Evolutionary conservation across 108 stramenopile species (phyloP).

Genomic region (Fragilaria crotonensis): DNA sequence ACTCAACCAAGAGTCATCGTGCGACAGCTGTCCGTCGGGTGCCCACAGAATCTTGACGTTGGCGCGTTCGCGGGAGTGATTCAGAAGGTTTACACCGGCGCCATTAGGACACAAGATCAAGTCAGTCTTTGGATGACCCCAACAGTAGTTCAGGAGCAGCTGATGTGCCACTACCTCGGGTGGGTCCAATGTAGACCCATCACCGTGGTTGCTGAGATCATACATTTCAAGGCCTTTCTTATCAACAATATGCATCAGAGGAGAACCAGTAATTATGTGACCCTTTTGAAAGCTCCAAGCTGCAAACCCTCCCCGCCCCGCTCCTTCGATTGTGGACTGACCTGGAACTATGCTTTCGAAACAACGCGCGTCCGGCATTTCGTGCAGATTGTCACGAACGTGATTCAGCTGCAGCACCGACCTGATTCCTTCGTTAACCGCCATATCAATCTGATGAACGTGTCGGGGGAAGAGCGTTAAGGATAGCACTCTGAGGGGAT

Average conservation of each 20-base stretch:
- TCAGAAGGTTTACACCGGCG: slow-evolving; percentile 44
- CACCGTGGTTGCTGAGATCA: not conserved
- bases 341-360: slow-evolving; percentile 56
- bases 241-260: slow-evolving; percentile 58
- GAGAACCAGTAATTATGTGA: slow-evolving; percentile 58
- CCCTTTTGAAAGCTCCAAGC: slow-evolving; percentile 60
- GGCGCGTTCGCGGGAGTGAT: slow-evolving; percentile 40
- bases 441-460: no score
- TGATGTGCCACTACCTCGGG: slow-evolving; percentile 29
- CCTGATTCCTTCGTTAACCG: no score
- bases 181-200: not conserved
- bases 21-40: slow-evolving; percentile 10
- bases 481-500: no score
- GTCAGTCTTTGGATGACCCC: slow-evolving; percentile 45
- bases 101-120: slow-evolving; percentile 61
- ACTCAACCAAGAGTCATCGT: slow-evolving; percentile 17
- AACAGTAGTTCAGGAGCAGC: slow-evolving; percentile 66
- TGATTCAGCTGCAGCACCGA: no score
- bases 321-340: slow-evolving; percentile 41
- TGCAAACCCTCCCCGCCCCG: slow-evolving; percentile 74
- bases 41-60: slow-evolving; percentile 34
- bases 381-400: no score
- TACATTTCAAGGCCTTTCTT: slow-evolving; percentile 35
- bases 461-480: no score
- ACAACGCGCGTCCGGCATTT: slow-evolving; percentile 48